These are phyloP conservation scores for Triticum dicoccoides DNA, from an alignment of 176 grass and related monocot species.

Conservation along the genomic window DNA sequence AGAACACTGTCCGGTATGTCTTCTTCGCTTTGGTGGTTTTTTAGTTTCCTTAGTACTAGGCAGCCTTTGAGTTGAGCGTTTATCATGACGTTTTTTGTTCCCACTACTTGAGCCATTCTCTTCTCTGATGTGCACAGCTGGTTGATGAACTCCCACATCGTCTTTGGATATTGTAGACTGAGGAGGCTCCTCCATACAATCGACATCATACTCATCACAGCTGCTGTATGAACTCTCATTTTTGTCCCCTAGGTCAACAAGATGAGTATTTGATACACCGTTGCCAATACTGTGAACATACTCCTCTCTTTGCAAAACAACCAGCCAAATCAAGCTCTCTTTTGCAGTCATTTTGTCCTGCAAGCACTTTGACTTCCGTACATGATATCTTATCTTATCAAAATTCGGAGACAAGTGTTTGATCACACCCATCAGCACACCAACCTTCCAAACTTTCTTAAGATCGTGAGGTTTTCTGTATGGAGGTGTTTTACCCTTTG, in stretches of 20 bases:
- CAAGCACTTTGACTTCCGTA: constrained; percentile 54
- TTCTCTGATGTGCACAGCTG: constrained; percentile 27
- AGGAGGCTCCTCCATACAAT: constrained; percentile 43
- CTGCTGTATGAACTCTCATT: constrained; percentile 48
- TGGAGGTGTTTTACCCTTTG: constrained; percentile 19
- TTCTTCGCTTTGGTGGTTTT: constrained; percentile 15
- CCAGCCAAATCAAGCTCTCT: constrained; percentile 85
- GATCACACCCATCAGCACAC: constrained; percentile 50
- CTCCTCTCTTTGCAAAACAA: constrained; percentile 63
- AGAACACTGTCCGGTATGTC: background rate
- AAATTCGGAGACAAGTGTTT: constrained; percentile 63
- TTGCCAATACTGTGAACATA: constrained; percentile 29
- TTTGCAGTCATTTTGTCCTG: constrained; percentile 67
- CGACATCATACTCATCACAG: constrained; percentile 71
- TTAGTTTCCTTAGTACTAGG: constrained; percentile 22
- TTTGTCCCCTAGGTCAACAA: constrained; percentile 33
- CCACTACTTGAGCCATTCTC: background rate
- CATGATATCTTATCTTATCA: constrained; percentile 33
- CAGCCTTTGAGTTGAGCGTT: constrained; percentile 20
- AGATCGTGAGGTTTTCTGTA: constrained; percentile 70
- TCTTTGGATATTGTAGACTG: constrained; percentile 55
- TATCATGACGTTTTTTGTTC: background rate
- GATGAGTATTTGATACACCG: constrained; percentile 30
- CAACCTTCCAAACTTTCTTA: constrained; percentile 68
- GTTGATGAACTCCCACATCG: constrained; percentile 19